phyloP scores from a whole-genome alignment of 129 eudicot species.

The Flaveria trinervia region DNA sequence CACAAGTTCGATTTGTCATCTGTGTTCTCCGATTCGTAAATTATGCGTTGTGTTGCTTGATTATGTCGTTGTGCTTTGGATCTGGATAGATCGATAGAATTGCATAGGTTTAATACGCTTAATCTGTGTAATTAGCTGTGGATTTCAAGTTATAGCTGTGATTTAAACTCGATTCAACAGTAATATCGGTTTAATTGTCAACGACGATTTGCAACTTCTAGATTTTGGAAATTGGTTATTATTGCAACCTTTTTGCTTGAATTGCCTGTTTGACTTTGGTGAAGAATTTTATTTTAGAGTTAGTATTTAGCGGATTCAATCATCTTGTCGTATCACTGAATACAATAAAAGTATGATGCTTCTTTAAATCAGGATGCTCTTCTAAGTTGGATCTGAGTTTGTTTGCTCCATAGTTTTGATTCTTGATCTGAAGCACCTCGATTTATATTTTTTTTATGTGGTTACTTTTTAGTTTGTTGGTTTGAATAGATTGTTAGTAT shows the following conservation, averaged over 20 bases:
- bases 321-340: not conserved
- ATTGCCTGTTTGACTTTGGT: not conserved
- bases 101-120: not conserved
- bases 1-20: not conserved
- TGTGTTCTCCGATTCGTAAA: not conserved
- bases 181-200: not conserved
- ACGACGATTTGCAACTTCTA: not conserved
- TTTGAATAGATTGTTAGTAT: not conserved
- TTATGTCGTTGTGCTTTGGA: slow-evolving; percentile 12
- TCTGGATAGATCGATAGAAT: slow-evolving; percentile 7
- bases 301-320: not conserved
- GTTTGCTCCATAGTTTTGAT: not conserved
- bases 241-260: not conserved
- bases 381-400: not conserved
- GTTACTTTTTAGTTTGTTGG: not conserved
- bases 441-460: not conserved
- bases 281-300: not conserved
- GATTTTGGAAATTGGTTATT: slow-evolving; percentile 4
- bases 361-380: slow-evolving; percentile 5
- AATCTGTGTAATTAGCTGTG: not conserved
- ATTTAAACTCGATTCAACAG: not conserved
- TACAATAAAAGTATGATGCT: not conserved
- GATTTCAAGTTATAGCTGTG: not conserved
- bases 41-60: not conserved
- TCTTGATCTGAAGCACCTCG: not conserved